Percentiles rank a stretch among this genome's conserved stretches.
Conservation (phyloP, 805 yeast genomes). For the Lipomyces sp. region DNA sequence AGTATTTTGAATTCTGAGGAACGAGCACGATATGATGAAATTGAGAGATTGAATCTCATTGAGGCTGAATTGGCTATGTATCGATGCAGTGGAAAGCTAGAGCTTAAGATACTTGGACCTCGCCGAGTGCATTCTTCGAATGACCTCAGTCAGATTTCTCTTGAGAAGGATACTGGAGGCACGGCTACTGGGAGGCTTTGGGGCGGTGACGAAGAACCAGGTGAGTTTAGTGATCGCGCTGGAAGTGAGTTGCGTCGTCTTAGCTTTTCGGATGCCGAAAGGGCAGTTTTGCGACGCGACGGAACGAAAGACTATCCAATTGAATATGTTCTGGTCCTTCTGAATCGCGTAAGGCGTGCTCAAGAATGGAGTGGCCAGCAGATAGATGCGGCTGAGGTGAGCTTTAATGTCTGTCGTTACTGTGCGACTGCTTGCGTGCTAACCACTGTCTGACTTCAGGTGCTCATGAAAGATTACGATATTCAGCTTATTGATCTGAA, state of each 20-base stretch:
- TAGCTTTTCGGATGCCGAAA: slow-evolving; percentile 41
- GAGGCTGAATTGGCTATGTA: slow-evolving; percentile 3
- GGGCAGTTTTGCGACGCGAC: slow-evolving; percentile 25
- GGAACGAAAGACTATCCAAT: slow-evolving; percentile 26
- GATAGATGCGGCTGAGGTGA: slow-evolving; percentile 24
- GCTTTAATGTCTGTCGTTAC: not conserved
- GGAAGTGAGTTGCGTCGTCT: slow-evolving; percentile 32
- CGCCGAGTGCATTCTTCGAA: not conserved
- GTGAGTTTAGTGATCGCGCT: no score
- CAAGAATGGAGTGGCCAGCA: slow-evolving; percentile 20
- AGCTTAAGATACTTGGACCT: not conserved
- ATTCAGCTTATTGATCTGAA: slow-evolving; percentile 9
- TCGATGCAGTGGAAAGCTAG: not conserved
- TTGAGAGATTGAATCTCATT: slow-evolving; percentile 2
- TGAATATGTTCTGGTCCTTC: not conserved
- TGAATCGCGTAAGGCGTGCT: slow-evolving; percentile 34
- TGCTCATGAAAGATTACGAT: not conserved
- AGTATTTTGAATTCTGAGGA: not conserved
- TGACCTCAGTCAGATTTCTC: not conserved
- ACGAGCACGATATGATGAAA: not conserved
- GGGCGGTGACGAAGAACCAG: not conserved
- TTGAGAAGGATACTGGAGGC: not conserved
- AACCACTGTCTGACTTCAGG: slow-evolving; percentile 1
- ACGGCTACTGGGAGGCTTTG: not conserved
- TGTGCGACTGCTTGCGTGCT: not conserved